Percentiles rank a stretch among this genome's conserved stretches.
phyloP scores from a whole-genome alignment of 768 basidiomycete species.

The Lactarius pseudohatsudake region DNA sequence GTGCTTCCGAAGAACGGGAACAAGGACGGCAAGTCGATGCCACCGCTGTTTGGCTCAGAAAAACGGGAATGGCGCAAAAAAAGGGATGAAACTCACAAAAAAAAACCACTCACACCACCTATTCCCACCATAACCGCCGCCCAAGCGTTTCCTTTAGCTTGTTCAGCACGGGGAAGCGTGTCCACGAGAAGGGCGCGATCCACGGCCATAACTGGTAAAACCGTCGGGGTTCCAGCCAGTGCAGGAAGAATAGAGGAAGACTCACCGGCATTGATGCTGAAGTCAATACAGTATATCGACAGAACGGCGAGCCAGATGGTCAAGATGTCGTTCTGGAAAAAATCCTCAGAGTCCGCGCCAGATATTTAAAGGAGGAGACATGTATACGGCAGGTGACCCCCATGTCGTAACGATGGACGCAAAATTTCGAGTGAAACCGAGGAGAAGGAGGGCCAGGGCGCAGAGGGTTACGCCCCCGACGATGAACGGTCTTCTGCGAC shows the following conservation, averaged over 20 bases:
- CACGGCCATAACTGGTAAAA: conserved; percentile 69
- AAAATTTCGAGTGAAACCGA: conserved; percentile 78
- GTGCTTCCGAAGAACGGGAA: conserved; percentile 77
- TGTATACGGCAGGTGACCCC: conserved; percentile 39
- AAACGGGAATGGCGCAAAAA: not conserved
- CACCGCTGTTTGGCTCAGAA: conserved; percentile 54
- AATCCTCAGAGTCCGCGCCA: conserved; percentile 23
- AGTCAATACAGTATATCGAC: conserved; percentile 68
- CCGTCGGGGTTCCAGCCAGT: conserved; percentile 40
- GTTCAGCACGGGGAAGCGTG: conserved; percentile 66
- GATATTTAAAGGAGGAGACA: not conserved
- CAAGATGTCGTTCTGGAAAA: conserved; percentile 54
- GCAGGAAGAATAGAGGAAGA: not conserved
- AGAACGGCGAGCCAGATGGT: conserved; percentile 78
- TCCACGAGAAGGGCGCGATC: conserved; percentile 92
- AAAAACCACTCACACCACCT: conserved; percentile 86
- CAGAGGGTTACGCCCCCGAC: conserved; percentile 65
- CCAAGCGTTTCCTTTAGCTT: conserved; percentile 92
- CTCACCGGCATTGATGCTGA: conserved; percentile 56
- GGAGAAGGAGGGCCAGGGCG: conserved; percentile 68
- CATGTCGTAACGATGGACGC: conserved; percentile 47
- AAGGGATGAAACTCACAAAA: conserved; percentile 57
- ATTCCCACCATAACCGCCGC: conserved; percentile 89
- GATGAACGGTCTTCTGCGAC: conserved; percentile 87
- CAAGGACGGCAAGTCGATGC: conserved; percentile 66